These are phyloP conservation scores for Neonectria coccinea DNA, from an alignment of 2,329 filamentous ascomycete species.

Conservation along the genomic window DNA sequence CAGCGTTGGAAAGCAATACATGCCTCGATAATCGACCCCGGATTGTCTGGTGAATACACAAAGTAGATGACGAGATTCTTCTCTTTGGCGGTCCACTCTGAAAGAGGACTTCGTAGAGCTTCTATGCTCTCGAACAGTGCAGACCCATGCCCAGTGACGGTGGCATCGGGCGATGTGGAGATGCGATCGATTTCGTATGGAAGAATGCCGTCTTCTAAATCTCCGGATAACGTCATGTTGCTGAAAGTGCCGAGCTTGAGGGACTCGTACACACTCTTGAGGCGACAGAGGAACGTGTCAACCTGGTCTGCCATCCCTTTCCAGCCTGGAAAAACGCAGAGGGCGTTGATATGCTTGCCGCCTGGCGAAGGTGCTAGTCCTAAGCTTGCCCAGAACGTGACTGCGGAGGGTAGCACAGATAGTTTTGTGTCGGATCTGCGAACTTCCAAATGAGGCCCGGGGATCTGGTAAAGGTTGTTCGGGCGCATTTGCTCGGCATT, in stretches of 20 bases:
- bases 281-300: constrained; percentile 72
- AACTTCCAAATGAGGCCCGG: constrained; percentile 77
- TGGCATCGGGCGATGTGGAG: constrained; percentile 55
- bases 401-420: constrained; percentile 79
- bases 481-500: constrained; percentile 61
- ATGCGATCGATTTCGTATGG: constrained; percentile 63
- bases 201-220: constrained; percentile 59
- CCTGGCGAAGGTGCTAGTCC: constrained; percentile 79
- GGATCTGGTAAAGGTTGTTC: constrained; percentile 70
- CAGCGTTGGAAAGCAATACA: constrained; percentile 80
- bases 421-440: constrained; percentile 76
- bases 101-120: constrained; percentile 60
- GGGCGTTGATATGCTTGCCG: constrained; percentile 75
- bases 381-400: constrained; percentile 85
- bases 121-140: constrained; percentile 62
- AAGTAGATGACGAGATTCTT: constrained; percentile 82
- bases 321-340: constrained; percentile 77
- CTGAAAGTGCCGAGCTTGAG: constrained; percentile 77
- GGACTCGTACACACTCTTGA: constrained; percentile 79
- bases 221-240: constrained; percentile 57
- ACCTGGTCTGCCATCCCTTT: constrained; percentile 72
- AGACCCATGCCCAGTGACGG: constrained; percentile 57
- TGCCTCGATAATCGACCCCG: constrained; percentile 73
- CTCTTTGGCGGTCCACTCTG: constrained; percentile 55
- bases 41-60: constrained; percentile 74